Percentiles rank a stretch among this genome's conserved stretches.
These are phyloP conservation scores for Aquanectria penicillioides DNA, from an alignment of 2,329 filamentous ascomycete genomes.

Conservation along the genomic window DNA sequence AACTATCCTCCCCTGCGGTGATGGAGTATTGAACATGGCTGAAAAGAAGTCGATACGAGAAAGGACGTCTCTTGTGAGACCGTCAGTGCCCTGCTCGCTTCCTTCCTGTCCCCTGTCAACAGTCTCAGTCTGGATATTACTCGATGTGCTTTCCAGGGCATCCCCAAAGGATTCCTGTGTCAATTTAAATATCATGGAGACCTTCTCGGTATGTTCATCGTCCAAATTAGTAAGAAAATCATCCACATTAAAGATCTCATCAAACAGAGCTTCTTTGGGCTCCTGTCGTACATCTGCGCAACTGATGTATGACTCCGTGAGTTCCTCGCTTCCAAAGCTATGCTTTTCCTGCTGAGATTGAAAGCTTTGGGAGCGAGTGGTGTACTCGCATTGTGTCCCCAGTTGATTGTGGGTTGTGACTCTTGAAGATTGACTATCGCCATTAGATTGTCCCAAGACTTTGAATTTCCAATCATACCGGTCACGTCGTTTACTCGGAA, in stretches of 20 bases:
- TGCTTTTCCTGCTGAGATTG: neutral
- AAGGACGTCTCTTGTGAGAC: neutral
- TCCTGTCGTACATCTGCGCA: neutral
- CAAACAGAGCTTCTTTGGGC: neutral
- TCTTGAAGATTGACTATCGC: neutral
- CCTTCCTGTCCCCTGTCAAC: too few relatives aligned
- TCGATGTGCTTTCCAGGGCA: neutral
- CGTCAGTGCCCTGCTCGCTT: neutral
- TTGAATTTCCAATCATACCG: conserved; percentile 8
- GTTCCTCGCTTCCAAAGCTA: neutral
- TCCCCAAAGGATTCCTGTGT: neutral
- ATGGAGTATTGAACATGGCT: neutral
- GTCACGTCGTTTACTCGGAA: conserved; percentile 11
- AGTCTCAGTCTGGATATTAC: neutral
- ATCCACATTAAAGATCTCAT: neutral
- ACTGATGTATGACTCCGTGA: neutral
- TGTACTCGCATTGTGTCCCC: neutral
- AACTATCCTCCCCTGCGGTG: neutral
- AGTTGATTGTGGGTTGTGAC: neutral
- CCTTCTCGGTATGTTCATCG: neutral
- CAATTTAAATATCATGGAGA: neutral
- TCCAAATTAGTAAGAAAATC: neutral
- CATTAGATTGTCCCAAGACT: neutral
- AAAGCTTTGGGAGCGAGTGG: neutral
- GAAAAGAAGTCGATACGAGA: neutral